Base-by-base conservation (phyloP, 2,329 filamentous ascomycete species). In the Helotiales sp. region DNA sequence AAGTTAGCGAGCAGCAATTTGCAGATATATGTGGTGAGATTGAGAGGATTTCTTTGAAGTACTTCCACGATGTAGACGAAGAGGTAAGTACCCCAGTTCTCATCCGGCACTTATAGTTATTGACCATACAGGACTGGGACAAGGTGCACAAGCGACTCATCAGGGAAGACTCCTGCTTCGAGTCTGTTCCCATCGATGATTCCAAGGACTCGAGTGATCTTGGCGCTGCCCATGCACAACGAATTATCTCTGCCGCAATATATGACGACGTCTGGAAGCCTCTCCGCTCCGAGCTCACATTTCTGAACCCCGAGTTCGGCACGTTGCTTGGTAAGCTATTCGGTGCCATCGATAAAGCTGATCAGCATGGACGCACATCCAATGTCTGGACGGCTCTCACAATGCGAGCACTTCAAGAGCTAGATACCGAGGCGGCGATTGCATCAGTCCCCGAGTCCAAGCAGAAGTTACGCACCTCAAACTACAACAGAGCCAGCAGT, bases 301-400 rank as follows among this genome's bases (percentile, higher is more conserved):
- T 55, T 9, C 30, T 38, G n/a, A 27, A 61, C 38, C 48, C 58
- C 6, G 36, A 34, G 5, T 52, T 61, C 7, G 46, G 42, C 38
- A 50, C 9, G 17, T 31, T 42, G 29, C 61, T 63, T 9, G 19
- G 42, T 31, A 51, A 53, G 34, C 52, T 63, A 31, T 56, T 40
- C 29, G 46, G 47, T 24, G 48, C 31, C 13, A 29, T 63, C 15
- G 46, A 51, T 9, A 57, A 48, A 22, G 42, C 49, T 24, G 29
- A 25, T 13, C 51, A 57, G 25, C 13, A 49, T 12, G 53, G 58
- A 40, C 58, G 56, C 22, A 54, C 27, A 47, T 58, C 49, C n/a
- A 54, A 54, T 42, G 58, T 63, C 29, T 61, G 53, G 58, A 63
- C 36, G 47, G 58, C 55, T 57, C 61, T 63, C 15, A 63, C 55